phyloP scores from a whole-genome alignment of 345 rosid genomes.

The Hirschfeldia incana region DNA sequence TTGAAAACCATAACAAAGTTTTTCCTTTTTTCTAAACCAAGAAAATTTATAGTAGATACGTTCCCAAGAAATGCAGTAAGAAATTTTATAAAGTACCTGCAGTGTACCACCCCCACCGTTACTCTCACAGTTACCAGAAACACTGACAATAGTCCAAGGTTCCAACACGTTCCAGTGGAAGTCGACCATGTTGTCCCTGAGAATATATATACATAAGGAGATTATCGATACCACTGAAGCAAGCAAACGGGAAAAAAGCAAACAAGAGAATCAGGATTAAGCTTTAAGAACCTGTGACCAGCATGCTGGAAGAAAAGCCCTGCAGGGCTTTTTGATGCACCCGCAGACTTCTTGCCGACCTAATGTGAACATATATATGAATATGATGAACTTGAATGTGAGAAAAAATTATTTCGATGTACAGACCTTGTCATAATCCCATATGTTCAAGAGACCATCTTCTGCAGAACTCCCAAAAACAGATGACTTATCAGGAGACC shows the following conservation, averaged over 20 bases:
- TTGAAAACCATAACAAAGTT: not conserved
- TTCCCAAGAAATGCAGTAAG: not conserved
- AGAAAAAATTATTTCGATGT: not conserved
- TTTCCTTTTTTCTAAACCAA: not conserved
- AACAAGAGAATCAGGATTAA: not conserved
- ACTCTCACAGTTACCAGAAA: conserved; percentile 77
- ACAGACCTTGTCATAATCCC: conserved; percentile 88
- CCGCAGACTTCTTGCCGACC: conserved; percentile 54
- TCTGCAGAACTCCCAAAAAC: conserved; percentile 98
- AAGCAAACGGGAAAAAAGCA: not conserved
- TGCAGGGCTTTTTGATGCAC: conserved; percentile 45
- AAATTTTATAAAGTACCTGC: conserved; percentile 51
- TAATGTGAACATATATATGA: not conserved
- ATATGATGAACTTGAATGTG: not conserved
- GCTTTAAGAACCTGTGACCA: conserved; percentile 58
- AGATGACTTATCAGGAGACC: conserved; percentile 87
- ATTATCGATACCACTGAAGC: conserved; percentile 9
- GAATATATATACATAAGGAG: not conserved
- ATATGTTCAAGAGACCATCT: conserved; percentile 89
- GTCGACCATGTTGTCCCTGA: conserved; percentile 86
- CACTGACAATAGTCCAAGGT: conserved; percentile 92
- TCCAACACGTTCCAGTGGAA: conserved; percentile 81
- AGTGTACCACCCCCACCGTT: conserved; percentile 90
- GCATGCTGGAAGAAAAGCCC: conserved; percentile 77
- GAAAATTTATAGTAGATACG: not conserved